These are phyloP conservation scores for Candida insectalens DNA, from an alignment of 805 yeast genomes.

Conservation along the genomic window DNA sequence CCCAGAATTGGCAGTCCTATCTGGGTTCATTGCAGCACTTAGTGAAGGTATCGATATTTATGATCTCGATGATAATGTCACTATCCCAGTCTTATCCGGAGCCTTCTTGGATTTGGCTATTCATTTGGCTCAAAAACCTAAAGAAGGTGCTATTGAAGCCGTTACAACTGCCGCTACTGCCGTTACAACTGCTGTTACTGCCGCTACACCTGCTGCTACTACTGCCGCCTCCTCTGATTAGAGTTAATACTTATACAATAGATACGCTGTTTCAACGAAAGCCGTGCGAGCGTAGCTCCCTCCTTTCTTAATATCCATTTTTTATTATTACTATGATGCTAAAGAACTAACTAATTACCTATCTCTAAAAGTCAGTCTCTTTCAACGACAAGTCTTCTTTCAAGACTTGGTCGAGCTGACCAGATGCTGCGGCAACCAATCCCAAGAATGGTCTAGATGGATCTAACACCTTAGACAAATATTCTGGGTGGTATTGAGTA, in stretches of 20 bases:
- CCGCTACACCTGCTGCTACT: neutral
- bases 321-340: too few relatives aligned
- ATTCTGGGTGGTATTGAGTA: slow-evolving; percentile 98
- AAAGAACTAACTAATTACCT: too few relatives aligned
- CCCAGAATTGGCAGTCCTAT: slow-evolving; percentile 41
- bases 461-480: slow-evolving; percentile 88
- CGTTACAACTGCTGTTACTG: neutral
- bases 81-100: slow-evolving; percentile 85
- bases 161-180: neutral
- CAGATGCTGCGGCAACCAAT: slow-evolving; percentile 87
- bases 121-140: slow-evolving; percentile 7
- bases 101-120: slow-evolving; percentile 33
- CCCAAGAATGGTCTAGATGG: slow-evolving; percentile 97
- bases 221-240: neutral
- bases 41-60: slow-evolving; percentile 77
- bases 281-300: too few relatives aligned
- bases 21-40: slow-evolving; percentile 77
- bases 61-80: slow-evolving; percentile 83
- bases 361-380: slow-evolving; percentile 21
- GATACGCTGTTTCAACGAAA: too few relatives aligned
- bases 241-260: neutral
- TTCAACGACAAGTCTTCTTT: slow-evolving; percentile 25
- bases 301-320: too few relatives aligned
- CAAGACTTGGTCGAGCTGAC: slow-evolving; percentile 63
- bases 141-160: neutral